These are phyloP conservation scores for Sechiopsis laciniata DNA, from an alignment of 306 rosid genomes.

Conservation along the genomic window DNA sequence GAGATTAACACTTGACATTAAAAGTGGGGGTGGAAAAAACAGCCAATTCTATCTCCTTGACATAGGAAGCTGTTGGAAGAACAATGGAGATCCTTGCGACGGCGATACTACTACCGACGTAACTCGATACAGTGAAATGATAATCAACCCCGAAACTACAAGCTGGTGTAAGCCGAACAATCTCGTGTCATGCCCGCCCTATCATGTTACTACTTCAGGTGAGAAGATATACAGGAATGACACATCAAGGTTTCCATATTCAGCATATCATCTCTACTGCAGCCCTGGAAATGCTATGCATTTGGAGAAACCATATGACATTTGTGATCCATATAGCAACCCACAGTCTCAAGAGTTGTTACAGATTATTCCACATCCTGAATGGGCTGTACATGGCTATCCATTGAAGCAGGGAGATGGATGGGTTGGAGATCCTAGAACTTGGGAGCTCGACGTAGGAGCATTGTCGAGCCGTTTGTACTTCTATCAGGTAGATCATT, in stretches of 20 bases:
- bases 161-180: constrained; percentile 37
- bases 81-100: constrained; percentile 42
- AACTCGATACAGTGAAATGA: constrained; percentile 53
- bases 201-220: constrained; percentile 36
- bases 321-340: constrained; percentile 57
- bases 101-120: constrained; percentile 42
- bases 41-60: constrained; percentile 46
- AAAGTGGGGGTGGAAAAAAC: constrained; percentile 42
- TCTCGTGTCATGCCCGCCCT: constrained; percentile 45
- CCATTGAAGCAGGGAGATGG: constrained; percentile 49
- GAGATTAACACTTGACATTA: constrained; percentile 35
- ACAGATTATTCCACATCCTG: constrained; percentile 57
- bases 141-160: constrained; percentile 41
- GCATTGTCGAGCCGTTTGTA: constrained; percentile 41
- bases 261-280: constrained; percentile 53
- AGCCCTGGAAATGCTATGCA: constrained; percentile 39
- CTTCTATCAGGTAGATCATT: constrained; percentile 42
- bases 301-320: constrained; percentile 42
- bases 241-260: constrained; percentile 45
- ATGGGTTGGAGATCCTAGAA: constrained; percentile 48
- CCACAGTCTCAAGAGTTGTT: constrained; percentile 52
- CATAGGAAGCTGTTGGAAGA: constrained; percentile 59
- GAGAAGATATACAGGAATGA: constrained; percentile 41
- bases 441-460: constrained; percentile 59
- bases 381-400: constrained; percentile 52